Conservation (phyloP, 78 protist genomes). For the Planoprotostelium fungivorum region DNA sequence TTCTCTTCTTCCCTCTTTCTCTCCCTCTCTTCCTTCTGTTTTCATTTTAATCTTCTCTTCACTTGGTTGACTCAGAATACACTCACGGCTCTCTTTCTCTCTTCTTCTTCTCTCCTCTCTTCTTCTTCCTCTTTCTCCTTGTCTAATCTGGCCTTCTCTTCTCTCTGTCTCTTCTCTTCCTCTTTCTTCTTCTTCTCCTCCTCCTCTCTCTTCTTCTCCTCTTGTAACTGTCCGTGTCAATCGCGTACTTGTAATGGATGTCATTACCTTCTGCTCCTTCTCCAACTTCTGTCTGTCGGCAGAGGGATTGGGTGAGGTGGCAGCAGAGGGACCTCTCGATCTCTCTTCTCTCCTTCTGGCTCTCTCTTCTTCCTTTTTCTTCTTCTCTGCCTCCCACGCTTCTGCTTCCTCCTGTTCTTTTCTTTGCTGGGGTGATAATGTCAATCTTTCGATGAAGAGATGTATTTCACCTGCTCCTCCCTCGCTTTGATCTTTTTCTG, state of each 20-base stretch:
- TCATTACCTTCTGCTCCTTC: not conserved
- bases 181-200: not conserved
- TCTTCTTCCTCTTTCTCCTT: not conserved
- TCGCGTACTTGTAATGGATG: too few relatives aligned
- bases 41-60: too few relatives aligned
- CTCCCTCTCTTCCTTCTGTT: not conserved
- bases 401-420: not conserved
- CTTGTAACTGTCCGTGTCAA: not conserved
- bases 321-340: not conserved
- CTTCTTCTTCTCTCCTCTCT: not conserved
- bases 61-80: not conserved
- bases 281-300: not conserved
- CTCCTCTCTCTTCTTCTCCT: not conserved
- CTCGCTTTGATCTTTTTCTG: not conserved
- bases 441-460: not conserved
- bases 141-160: not conserved
- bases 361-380: not conserved
- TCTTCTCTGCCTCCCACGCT: not conserved
- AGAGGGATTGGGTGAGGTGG: not conserved
- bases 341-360: not conserved
- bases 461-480: not conserved
- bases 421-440: not conserved
- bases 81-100: not conserved
- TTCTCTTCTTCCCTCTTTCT: not conserved
- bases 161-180: not conserved